Evolutionary conservation across 768 basidiomycete species (phyloP), one percentile per base, ranked within the genome.

Genomic region (Termitomyces sp.): DNA sequence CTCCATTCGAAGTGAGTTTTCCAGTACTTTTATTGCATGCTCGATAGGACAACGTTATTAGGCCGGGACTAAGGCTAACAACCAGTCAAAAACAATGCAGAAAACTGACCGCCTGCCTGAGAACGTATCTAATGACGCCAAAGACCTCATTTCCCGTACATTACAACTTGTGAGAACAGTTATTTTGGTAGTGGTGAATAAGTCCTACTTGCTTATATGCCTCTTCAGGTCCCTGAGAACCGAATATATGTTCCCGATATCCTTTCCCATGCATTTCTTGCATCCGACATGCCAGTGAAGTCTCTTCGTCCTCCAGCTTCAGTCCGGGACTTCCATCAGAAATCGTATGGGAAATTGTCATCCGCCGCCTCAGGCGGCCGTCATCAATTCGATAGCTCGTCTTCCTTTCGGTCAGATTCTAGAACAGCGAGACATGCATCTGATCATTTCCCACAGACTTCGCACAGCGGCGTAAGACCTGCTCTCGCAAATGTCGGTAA

Each of bases 1-100:
- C 68, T 18, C 70, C 76, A 6, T 74, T 74, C 50, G 57, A 74
- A 58, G 79, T 76, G 44, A 48, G 67, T 62, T 32, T 32, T 32
- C 18, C 18, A 36, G 40, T 18, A 40, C 46, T 44, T 28, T 60
- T 44, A 35, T 32, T 50, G 30, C 8, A 28, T 54, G 18, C 10
- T n/a, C 20, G 28, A 40, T n/a, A 8, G 16, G 18, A 20, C 40
- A 32, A 28, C 13, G 1, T 41, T 14, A 46, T 23, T 10, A 54
- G 53, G 38, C 10, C n/a, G 40, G 53, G 16, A 18, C 6, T 3
- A 59, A 63, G 32, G 56, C 63, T 12, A 60, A 67, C 16, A 59
- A 69, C 1, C 63, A 67, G 18, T 57, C 64, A 3, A 71, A 68
- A 30, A 70, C 72, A 23, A 58, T 66, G 32, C 61, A 56, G 13